These are phyloP conservation scores for Martiniozyma asiatica DNA, from an alignment of 1,139 yeast genomes.

Conservation along the genomic window DNA sequence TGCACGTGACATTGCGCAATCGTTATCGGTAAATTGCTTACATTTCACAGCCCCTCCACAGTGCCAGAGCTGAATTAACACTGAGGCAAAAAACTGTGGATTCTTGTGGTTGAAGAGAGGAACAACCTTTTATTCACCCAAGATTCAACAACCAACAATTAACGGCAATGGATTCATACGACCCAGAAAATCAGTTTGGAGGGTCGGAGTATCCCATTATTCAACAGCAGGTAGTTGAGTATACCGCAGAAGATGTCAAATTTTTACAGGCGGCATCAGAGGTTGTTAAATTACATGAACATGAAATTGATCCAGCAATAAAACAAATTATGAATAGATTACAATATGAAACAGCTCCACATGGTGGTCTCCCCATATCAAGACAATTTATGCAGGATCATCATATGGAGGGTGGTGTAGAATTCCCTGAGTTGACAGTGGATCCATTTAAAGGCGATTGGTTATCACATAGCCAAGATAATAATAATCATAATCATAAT, in stretches of 20 bases:
- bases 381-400: constrained; percentile 13
- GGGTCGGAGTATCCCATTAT: too few species aligned
- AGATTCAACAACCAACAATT: too few species aligned
- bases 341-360: constrained; percentile 45
- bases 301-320: constrained; percentile 41
- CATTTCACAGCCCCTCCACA: too few species aligned
- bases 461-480: constrained; percentile 1
- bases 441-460: constrained; percentile 12
- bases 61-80: too few species aligned
- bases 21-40: too few species aligned
- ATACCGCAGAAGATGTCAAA: constrained; percentile 20
- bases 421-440: constrained; percentile 15
- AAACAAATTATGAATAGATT: constrained; percentile 37
- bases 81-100: too few species aligned
- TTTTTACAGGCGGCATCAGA: constrained; percentile 23
- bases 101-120: too few species aligned
- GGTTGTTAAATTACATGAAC: constrained; percentile 20
- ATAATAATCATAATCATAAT: background rate
- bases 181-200: too few species aligned
- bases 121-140: too few species aligned
- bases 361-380: constrained; percentile 26
- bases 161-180: too few species aligned
- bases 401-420: constrained; percentile 2
- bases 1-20: too few species aligned
- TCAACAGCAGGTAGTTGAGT: too few species aligned